Conservation (phyloP, 2,329 filamentous ascomycete genomes). For the Fusarium sp. region DNA sequence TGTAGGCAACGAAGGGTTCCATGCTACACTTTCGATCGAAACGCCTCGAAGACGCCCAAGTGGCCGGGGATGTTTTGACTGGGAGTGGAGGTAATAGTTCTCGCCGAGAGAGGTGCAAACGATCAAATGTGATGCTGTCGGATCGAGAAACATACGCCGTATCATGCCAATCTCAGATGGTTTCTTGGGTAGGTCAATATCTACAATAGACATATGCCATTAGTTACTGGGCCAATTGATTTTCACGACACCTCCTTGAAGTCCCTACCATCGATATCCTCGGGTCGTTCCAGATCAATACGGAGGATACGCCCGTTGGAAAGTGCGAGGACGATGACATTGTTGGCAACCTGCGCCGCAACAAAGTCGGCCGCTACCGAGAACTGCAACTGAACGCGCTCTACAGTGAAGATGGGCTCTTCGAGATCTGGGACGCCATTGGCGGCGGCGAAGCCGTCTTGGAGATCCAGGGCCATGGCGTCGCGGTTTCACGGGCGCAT, state of each 20-base stretch:
- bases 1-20: constrained; percentile 94
- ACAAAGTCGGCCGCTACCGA: constrained; percentile 95
- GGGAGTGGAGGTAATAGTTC: constrained; percentile 97
- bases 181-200: constrained; percentile 97
- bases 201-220: constrained; percentile 60
- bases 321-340: constrained; percentile 92
- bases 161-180: constrained; percentile 92
- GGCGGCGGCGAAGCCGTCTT: constrained; percentile 77
- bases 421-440: constrained; percentile 70
- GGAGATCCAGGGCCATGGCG: constrained; percentile 56
- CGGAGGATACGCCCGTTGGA: constrained; percentile 92
- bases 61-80: constrained; percentile 87
- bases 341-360: constrained; percentile 95
- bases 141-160: constrained; percentile 95
- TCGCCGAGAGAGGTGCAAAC: constrained; percentile 92
- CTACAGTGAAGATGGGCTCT: constrained; percentile 92
- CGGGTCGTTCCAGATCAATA: constrained; percentile 92
- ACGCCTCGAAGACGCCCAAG: constrained; percentile 88
- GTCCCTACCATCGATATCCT: constrained; percentile 87
- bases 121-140: constrained; percentile 93
- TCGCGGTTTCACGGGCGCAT: constrained; percentile 41
- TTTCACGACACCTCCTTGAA: background rate
- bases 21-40: constrained; percentile 88
- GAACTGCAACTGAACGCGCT: constrained; percentile 93
- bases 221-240: constrained; percentile 14